Evolutionary conservation across 768 basidiomycete genomes (phyloP).

Genomic region (Boletus vermiculosoides): DNA sequence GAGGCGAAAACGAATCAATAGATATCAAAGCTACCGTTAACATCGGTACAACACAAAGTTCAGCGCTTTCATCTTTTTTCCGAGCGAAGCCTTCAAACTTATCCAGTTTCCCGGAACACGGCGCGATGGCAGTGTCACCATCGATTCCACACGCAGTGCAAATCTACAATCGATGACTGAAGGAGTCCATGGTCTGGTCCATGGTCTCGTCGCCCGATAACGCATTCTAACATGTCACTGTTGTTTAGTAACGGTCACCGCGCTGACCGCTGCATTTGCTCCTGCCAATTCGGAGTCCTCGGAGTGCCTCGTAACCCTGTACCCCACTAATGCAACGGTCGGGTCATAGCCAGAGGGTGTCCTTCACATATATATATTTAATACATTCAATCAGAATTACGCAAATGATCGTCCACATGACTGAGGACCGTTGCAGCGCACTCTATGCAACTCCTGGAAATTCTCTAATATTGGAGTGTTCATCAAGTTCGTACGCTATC

Average conservation of each 20-base stretch:
- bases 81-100: not conserved
- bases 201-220: not conserved
- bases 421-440: too few relatives aligned
- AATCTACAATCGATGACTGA: not conserved
- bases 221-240: not conserved
- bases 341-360: too few relatives aligned
- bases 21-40: not conserved
- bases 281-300: not conserved
- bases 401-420: too few relatives aligned
- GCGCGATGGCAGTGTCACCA: slow-evolving; percentile 21
- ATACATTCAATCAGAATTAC: too few relatives aligned
- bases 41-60: not conserved
- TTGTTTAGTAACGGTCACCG: not conserved
- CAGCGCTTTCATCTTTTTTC: not conserved
- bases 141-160: not conserved
- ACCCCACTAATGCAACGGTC: not conserved
- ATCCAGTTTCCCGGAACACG: slow-evolving; percentile 27
- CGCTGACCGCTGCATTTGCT: not conserved
- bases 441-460: not conserved
- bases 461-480: slow-evolving; percentile 8
- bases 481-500: slow-evolving; percentile 24
- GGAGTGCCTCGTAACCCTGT: not conserved
- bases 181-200: not conserved
- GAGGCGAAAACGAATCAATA: not conserved
- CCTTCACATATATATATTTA: too few relatives aligned